Evolutionary conservation across 805 yeast species (phyloP).

Genomic region (Candida pseudofarinosa): DNA sequence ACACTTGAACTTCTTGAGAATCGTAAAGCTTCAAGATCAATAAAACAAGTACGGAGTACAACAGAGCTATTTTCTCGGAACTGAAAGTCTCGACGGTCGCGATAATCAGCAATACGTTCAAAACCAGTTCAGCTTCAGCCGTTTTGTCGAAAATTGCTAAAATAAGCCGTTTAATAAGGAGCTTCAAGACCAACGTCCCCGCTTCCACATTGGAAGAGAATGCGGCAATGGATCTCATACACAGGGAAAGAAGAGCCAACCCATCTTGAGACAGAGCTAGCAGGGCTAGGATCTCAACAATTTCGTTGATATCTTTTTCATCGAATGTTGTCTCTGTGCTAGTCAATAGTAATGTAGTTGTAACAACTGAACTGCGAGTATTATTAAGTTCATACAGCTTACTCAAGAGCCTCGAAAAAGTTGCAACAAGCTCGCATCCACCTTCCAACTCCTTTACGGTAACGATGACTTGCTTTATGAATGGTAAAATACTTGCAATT

Average conservation of each 20-base stretch:
- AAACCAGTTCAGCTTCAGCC: slow-evolving; percentile 12
- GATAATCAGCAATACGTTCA: neutral
- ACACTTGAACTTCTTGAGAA: neutral
- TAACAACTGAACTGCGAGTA: slow-evolving; percentile 26
- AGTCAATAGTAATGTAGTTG: slow-evolving; percentile 32
- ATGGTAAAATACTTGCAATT: slow-evolving; percentile 47
- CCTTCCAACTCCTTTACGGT: slow-evolving; percentile 17
- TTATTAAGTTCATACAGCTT: slow-evolving; percentile 14
- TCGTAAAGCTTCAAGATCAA: slow-evolving; percentile 28
- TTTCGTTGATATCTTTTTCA: slow-evolving; percentile 17
- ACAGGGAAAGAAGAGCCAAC: slow-evolving; percentile 43
- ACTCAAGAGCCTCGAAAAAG: slow-evolving; percentile 24
- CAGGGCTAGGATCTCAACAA: slow-evolving; percentile 21
- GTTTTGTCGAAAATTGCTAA: slow-evolving; percentile 8
- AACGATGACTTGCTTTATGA: slow-evolving; percentile 29
- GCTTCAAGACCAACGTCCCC: slow-evolving; percentile 37
- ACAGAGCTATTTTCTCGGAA: slow-evolving; percentile 24
- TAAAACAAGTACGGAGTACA: slow-evolving; percentile 33
- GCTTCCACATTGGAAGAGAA: slow-evolving; percentile 22
- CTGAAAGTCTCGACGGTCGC: slow-evolving; percentile 7
- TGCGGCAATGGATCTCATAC: slow-evolving; percentile 55
- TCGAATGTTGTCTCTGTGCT: slow-evolving; percentile 27
- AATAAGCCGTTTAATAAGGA: slow-evolving; percentile 36
- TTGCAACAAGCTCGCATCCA: slow-evolving; percentile 18
- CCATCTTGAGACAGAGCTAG: slow-evolving; percentile 18